phyloP scores from a whole-genome alignment of 768 basidiomycete genomes.

The Tulasnella calospora region DNA sequence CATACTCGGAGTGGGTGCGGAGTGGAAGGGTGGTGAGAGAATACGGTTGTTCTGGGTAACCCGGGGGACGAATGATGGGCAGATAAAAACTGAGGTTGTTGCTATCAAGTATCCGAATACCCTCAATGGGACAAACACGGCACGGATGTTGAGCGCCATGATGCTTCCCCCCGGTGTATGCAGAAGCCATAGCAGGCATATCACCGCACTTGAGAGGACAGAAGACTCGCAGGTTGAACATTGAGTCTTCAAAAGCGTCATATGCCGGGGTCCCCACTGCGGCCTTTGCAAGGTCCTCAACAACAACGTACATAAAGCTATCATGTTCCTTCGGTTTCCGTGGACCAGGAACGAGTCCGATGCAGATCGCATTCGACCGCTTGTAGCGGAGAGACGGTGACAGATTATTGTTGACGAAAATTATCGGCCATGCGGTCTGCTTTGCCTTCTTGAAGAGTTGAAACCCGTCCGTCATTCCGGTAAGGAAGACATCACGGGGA shows the following conservation, averaged over 20 bases:
- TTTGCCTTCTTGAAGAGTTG: constrained; percentile 37
- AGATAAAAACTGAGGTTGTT: constrained; percentile 32
- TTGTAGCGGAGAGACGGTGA: constrained; percentile 37
- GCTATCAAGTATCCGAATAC: constrained; percentile 24
- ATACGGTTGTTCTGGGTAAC: neutral
- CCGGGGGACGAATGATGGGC: constrained; percentile 25
- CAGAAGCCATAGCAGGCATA: constrained; percentile 37
- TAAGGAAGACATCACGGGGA: neutral
- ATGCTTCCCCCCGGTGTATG: constrained; percentile 41
- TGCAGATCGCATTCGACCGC: constrained; percentile 37
- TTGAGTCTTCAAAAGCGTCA: constrained; percentile 31
- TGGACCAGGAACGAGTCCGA: constrained; percentile 48
- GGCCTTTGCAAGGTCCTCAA: constrained; percentile 39
- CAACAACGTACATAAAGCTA: constrained; percentile 40
- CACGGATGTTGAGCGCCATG: constrained; percentile 41
- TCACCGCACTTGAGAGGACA: constrained; percentile 36
- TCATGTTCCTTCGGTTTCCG: constrained; percentile 41
- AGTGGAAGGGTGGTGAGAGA: neutral
- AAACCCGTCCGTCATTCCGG: constrained; percentile 38
- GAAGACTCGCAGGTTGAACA: constrained; percentile 37
- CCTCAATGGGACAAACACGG: constrained; percentile 40
- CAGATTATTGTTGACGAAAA: constrained; percentile 45
- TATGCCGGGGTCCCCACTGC: constrained; percentile 37
- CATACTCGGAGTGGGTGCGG: neutral
- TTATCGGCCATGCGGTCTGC: constrained; percentile 41